Evolutionary conservation across 2,329 filamentous ascomycete genomes (phyloP).

Genomic region (Chaetomium olivaceum): DNA sequence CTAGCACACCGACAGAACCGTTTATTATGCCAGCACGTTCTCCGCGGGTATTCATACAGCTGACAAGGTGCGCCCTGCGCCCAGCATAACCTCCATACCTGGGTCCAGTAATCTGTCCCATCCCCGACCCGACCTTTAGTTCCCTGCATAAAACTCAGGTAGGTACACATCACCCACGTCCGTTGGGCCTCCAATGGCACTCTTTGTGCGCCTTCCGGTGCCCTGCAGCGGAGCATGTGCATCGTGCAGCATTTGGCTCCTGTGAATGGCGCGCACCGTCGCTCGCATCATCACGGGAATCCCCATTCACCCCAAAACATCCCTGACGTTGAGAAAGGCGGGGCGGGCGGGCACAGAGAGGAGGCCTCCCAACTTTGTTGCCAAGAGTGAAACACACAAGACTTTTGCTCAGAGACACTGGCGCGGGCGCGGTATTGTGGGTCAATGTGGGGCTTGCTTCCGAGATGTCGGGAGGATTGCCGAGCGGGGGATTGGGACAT

Average conservation of each 20-base stretch:
- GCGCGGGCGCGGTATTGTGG: not conserved
- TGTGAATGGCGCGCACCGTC: not conserved
- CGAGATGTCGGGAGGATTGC: conserved; percentile 8
- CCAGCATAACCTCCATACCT: not conserved
- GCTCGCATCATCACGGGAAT: not conserved
- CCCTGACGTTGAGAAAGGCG: not conserved
- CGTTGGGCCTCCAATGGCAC: not conserved
- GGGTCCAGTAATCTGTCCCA: no score
- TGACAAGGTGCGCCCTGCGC: not conserved
- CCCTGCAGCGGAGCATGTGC: not conserved
- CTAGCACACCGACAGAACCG: not conserved
- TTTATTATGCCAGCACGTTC: not conserved
- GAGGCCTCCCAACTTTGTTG: conserved; percentile 15
- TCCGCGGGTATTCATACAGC: not conserved
- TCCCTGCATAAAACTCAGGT: not conserved
- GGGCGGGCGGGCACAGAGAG: not conserved
- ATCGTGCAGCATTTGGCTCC: not conserved
- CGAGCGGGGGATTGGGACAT: not conserved
- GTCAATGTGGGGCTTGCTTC: conserved; percentile 4
- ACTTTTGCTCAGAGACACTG: not conserved
- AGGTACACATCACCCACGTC: not conserved
- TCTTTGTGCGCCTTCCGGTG: not conserved
- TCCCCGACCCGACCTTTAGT: not conserved
- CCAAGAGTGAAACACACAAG: not conserved
- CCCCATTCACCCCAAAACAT: not conserved